Percentiles rank a stretch among this genome's conserved stretches.
Evolutionary conservation across 345 rosid genomes (phyloP).

Genomic region (Populus nigra): DNA sequence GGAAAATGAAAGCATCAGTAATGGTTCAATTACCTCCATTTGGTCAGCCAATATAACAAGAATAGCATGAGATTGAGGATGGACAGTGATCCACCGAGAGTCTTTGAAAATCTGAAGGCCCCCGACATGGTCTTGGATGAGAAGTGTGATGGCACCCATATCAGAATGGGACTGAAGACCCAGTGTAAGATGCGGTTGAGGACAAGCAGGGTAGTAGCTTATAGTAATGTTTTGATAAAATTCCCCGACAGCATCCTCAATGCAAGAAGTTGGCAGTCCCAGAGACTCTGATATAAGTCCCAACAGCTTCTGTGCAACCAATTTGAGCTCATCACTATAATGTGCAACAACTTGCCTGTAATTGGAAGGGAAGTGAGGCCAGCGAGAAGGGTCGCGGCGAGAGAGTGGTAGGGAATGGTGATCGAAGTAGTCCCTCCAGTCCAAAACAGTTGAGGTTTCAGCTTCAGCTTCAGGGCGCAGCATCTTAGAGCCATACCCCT

Average conservation of each 20-base stretch:
- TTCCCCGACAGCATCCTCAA: slow-evolving; percentile 67
- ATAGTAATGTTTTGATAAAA: slow-evolving; percentile 83
- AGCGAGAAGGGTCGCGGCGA: slow-evolving; percentile 62
- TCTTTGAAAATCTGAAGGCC: slow-evolving; percentile 82
- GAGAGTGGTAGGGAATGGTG: slow-evolving; percentile 80
- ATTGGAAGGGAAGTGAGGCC: slow-evolving; percentile 67
- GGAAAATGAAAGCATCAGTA: too few relatives aligned
- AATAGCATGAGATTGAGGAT: slow-evolving; percentile 61
- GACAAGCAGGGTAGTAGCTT: slow-evolving; percentile 88
- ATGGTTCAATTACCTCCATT: slow-evolving; percentile 54
- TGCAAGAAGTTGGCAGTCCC: slow-evolving; percentile 43
- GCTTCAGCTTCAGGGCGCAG: slow-evolving; percentile 29
- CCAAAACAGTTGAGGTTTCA: slow-evolving; percentile 46
- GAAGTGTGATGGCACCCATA: slow-evolving; percentile 71
- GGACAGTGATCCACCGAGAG: slow-evolving; percentile 58
- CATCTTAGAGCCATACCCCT: slow-evolving; percentile 87
- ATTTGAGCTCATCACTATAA: slow-evolving; percentile 60
- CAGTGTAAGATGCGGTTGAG: slow-evolving; percentile 79
- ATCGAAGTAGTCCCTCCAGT: slow-evolving; percentile 95
- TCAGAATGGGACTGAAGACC: slow-evolving; percentile 93
- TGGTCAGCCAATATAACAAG: slow-evolving; percentile 74
- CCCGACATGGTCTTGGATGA: slow-evolving; percentile 77
- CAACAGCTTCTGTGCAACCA: slow-evolving; percentile 57
- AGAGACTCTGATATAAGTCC: slow-evolving; percentile 64
- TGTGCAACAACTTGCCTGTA: slow-evolving; percentile 63